Evolutionary conservation across 768 basidiomycete genomes (phyloP).

Genomic region (Mycena floridula): DNA sequence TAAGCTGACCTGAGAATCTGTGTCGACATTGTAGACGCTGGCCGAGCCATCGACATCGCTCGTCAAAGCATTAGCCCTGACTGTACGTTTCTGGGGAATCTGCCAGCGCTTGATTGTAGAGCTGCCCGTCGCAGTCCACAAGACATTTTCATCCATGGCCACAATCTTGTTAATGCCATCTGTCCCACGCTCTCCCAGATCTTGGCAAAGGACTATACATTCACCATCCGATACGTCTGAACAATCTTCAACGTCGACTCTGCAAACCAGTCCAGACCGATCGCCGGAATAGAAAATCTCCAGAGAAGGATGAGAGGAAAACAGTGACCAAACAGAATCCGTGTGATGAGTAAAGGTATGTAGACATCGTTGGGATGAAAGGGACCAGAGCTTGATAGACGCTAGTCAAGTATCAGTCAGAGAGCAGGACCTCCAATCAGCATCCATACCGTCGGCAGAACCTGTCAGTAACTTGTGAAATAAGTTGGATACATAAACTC

Average conservation of each 20-base stretch:
- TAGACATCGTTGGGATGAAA: slow-evolving; percentile 80
- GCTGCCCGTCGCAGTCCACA: slow-evolving; percentile 88
- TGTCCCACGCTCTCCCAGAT: slow-evolving; percentile 33
- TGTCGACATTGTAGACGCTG: not conserved
- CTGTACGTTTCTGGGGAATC: slow-evolving; percentile 46
- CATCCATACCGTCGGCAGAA: slow-evolving; percentile 80
- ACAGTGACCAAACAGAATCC: slow-evolving; percentile 91
- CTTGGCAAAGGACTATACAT: slow-evolving; percentile 79
- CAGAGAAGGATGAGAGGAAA: slow-evolving; percentile 81
- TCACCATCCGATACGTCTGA: slow-evolving; percentile 82
- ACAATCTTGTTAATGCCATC: slow-evolving; percentile 83
- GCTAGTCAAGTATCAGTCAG: too few relatives aligned
- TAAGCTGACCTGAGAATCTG: not conserved
- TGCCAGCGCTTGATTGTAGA: slow-evolving; percentile 82
- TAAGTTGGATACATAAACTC: too few relatives aligned
- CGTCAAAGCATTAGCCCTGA: slow-evolving; percentile 15
- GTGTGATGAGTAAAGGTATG: slow-evolving; percentile 96
- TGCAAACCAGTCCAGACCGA: slow-evolving; percentile 81
- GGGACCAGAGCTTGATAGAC: slow-evolving; percentile 93
- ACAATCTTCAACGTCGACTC: slow-evolving; percentile 84
- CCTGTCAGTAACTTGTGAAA: slow-evolving; percentile 73
- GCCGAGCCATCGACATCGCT: slow-evolving; percentile 2
- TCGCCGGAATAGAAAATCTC: slow-evolving; percentile 94
- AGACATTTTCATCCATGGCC: slow-evolving; percentile 72
- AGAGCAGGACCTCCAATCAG: too few relatives aligned